phyloP scores from a whole-genome alignment of 768 basidiomycete species.

The Boletus coccyginus region DNA sequence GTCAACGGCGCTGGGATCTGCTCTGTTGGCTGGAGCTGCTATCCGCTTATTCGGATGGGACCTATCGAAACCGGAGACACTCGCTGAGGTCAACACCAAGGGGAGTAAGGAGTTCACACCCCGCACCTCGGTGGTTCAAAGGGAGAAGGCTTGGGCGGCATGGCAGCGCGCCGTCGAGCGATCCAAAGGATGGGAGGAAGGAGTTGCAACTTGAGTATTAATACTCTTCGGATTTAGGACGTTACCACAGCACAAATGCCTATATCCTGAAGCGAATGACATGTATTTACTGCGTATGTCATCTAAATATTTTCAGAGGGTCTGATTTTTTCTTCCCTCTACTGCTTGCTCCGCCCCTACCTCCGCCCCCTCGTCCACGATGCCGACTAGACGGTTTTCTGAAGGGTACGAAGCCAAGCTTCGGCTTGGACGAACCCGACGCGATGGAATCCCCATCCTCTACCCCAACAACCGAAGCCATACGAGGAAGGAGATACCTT shows the following conservation, averaged over 20 bases:
- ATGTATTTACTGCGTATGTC: neutral
- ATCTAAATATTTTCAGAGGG: slow-evolving; percentile 75
- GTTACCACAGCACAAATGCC: neutral
- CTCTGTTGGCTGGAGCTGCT: slow-evolving; percentile 88
- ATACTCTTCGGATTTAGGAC: neutral
- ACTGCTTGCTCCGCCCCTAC: slow-evolving; percentile 32
- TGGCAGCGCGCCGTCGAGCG: slow-evolving; percentile 92
- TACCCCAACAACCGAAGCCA: slow-evolving; percentile 44
- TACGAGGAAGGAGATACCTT: slow-evolving; percentile 84
- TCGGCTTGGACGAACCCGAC: slow-evolving; percentile 18
- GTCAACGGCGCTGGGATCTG: slow-evolving; percentile 94
- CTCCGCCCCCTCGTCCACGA: slow-evolving; percentile 53
- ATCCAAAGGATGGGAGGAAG: slow-evolving; percentile 78
- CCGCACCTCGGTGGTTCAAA: slow-evolving; percentile 44
- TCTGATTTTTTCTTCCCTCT: slow-evolving; percentile 70
- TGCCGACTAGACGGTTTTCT: slow-evolving; percentile 50
- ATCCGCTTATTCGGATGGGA: slow-evolving; percentile 92
- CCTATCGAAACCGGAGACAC: slow-evolving; percentile 74
- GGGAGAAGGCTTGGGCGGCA: slow-evolving; percentile 65
- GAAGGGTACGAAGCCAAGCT: slow-evolving; percentile 70
- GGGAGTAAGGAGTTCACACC: slow-evolving; percentile 74
- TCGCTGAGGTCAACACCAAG: slow-evolving; percentile 82
- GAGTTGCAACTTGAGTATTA: slow-evolving; percentile 29
- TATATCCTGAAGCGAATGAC: neutral
- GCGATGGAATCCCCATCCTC: slow-evolving; percentile 25